Conservation (phyloP, 2,329 filamentous ascomycete genomes). For the Ophiocordyceps robertsii region DNA sequence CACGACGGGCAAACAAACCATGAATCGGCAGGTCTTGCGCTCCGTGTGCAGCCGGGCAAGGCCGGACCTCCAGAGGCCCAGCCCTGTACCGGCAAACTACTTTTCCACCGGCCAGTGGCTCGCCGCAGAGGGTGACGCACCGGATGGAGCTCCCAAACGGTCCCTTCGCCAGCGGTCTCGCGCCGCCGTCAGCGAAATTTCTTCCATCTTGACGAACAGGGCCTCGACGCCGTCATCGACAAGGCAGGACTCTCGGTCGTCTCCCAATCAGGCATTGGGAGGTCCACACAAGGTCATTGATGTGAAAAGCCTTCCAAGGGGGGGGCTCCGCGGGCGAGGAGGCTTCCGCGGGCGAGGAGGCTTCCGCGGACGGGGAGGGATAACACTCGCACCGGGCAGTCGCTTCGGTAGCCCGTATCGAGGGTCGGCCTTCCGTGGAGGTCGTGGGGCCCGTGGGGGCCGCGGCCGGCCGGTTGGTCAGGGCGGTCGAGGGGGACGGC, state of each 20-base stretch:
- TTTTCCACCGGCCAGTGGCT: conserved; percentile 24
- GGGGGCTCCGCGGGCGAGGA: conserved; percentile 14
- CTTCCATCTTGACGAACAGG: conserved; percentile 13
- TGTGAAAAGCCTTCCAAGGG: conserved; percentile 22
- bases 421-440: neutral
- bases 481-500: conserved; percentile 5
- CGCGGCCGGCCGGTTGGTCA: conserved; percentile 3
- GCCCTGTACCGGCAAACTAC: conserved; percentile 16
- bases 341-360: conserved; percentile 10
- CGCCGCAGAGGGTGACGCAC: conserved; percentile 13
- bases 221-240: conserved; percentile 1
- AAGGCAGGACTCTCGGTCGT: neutral
- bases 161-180: conserved; percentile 16
- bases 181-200: conserved; percentile 21
- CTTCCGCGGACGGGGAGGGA: conserved; percentile 7
- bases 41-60: conserved; percentile 21
- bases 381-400: neutral
- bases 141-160: conserved; percentile 4
- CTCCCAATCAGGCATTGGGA: neutral
- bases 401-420: neutral
- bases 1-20: conserved; percentile 8
- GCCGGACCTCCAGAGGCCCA: conserved; percentile 18
- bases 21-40: conserved; percentile 24
- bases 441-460: conserved; percentile 3
- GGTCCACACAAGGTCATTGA: conserved; percentile 23